Base-by-base conservation (phyloP, 441 rosid genomes). In the Breynia disticha region DNA sequence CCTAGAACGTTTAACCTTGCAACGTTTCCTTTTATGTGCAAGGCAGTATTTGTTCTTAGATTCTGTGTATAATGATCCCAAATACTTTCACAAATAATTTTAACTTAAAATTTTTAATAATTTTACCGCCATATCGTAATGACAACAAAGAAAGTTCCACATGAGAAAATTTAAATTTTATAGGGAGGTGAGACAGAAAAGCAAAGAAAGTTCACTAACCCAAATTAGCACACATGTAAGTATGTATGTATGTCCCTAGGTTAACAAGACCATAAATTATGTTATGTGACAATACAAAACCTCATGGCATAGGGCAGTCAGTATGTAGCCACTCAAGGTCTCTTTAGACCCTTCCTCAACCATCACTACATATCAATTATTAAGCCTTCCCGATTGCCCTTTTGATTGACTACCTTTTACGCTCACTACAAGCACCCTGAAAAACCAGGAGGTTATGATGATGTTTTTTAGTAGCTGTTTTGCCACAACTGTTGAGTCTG, bases 401-500 rank as follows among this genome's bases (percentile, higher is more conserved):
- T 62, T 50, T 45, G 69, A 72, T 35, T 70, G 68, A 67, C 70
- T 65, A 55, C 79, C 83, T 68, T 60, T 61, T 66, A 51, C 62
- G 68, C 78, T 72, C 58, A 42, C 70, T 67, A 59, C 72, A 54
- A 56, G 24, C 59, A 70, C 81, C 81, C 86, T 73, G 73, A 74
- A 78, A 76, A 71, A 75, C 78, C 78, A 57, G 60, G 66, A 71
- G 77, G 72, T 51, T 76, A 57, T 50, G 11, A 28, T 7, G n/a
- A 28, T 16, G 6, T n/a, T n/a, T 48, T 83, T 24, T 70, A 91
- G 86, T 91, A 91, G 73, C 77, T 72, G 83, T 86, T 86, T 76
- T 81, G 98, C 98, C 97, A 91, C 15, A 91, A 56, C 73, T 84
- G 97, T 61, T 82, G 94, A 56, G 79, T 72, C 82, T 86, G 98